Conservation (phyloP, 2,329 filamentous ascomycete genomes). For the Xylaria sp. region DNA sequence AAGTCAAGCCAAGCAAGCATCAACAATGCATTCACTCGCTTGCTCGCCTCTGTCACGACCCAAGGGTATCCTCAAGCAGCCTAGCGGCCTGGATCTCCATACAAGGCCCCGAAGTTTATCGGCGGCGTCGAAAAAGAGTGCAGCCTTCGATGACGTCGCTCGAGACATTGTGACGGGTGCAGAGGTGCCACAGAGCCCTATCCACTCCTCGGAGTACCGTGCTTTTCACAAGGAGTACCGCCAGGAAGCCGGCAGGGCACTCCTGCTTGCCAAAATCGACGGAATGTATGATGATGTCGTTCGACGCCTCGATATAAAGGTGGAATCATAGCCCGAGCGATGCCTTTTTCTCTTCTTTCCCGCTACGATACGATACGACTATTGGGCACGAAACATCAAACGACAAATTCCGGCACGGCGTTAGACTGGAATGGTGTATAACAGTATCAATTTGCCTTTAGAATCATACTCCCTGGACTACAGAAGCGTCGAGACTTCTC, state of each 20-base stretch:
- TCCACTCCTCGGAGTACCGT: conserved; percentile 40
- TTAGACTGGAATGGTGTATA: conserved; percentile 33
- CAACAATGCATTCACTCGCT: conserved; percentile 35
- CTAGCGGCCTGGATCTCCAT: conserved; percentile 37
- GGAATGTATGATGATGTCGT: conserved; percentile 42
- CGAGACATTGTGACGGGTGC: conserved; percentile 41
- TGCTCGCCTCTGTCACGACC: conserved; percentile 34
- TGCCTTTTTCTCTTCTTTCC: not conserved
- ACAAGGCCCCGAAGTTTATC: conserved; percentile 37
- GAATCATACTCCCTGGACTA: conserved; percentile 16
- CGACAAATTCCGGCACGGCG: conserved; percentile 25
- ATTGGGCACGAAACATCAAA: conserved; percentile 17
- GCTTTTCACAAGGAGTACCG: conserved; percentile 42
- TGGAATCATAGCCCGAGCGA: conserved; percentile 29
- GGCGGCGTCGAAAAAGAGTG: conserved; percentile 39
- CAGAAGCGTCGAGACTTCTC: conserved; percentile 19
- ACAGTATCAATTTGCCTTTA: conserved; percentile 32
- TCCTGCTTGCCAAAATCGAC: conserved; percentile 40
- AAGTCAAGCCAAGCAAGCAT: conserved; percentile 15
- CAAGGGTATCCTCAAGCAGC: conserved; percentile 42
- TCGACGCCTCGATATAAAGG: conserved; percentile 37
- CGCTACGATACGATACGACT: not conserved
- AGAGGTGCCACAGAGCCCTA: conserved; percentile 39
- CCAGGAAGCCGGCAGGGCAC: conserved; percentile 39
- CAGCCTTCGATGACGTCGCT: conserved; percentile 40